Percentiles rank a stretch among this genome's conserved stretches.
Conservation (phyloP, 768 basidiomycete species). For the Russula vinacea region DNA sequence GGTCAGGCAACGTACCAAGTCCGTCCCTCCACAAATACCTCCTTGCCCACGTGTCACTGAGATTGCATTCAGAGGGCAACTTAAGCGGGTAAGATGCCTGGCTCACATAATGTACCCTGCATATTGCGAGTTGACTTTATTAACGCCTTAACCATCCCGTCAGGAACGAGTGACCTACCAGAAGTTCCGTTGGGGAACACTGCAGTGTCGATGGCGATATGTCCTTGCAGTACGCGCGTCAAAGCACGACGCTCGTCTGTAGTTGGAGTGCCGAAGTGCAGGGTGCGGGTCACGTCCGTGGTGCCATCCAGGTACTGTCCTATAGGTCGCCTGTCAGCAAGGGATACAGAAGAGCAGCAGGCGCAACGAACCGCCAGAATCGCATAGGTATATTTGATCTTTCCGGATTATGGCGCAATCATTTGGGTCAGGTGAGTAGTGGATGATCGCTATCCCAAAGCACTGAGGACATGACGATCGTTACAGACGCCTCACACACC, state of each 20-base stretch:
- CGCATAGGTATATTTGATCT: constrained; percentile 78
- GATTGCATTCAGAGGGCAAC: not conserved
- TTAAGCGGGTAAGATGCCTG: not conserved
- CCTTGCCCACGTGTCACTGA: constrained; percentile 78
- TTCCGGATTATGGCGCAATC: constrained; percentile 72
- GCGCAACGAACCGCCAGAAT: constrained; percentile 67
- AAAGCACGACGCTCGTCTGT: constrained; percentile 82
- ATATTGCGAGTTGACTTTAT: not conserved
- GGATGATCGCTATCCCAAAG: constrained; percentile 70
- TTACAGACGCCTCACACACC: constrained; percentile 47
- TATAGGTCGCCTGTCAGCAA: constrained; percentile 32
- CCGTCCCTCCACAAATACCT: constrained; percentile 83
- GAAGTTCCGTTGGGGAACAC: constrained; percentile 81
- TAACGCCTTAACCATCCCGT: not conserved
- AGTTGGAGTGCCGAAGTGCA: constrained; percentile 89
- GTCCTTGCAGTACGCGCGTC: constrained; percentile 88
- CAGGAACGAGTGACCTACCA: constrained; percentile 43
- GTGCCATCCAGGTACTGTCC: constrained; percentile 91
- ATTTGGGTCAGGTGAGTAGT: constrained; percentile 77
- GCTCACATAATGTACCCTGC: constrained; percentile 57
- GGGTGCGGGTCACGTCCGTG: constrained; percentile 88
- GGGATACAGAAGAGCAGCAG: not conserved
- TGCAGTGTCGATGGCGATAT: constrained; percentile 83
- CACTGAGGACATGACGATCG: constrained; percentile 2
- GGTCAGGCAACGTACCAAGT: constrained; percentile 51